phyloP scores from a whole-genome alignment of 2,329 filamentous ascomycete species.

The Monilinia aucupariae region DNA sequence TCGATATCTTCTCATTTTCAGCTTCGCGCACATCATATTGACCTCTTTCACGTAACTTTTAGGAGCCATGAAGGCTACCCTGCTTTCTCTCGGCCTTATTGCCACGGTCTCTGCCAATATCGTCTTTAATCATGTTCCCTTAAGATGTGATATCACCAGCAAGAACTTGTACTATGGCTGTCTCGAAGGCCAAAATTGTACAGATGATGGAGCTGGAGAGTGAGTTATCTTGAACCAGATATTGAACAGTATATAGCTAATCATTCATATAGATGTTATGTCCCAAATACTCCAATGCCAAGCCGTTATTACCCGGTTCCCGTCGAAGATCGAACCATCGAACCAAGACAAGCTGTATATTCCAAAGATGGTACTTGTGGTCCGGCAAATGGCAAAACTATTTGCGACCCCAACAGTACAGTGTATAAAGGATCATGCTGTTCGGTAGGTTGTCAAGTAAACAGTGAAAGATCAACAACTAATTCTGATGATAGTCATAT shows the following conservation, averaged over 20 bases:
- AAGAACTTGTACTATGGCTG: conserved; percentile 32
- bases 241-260: conserved; percentile 3
- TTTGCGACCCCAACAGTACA: conserved; percentile 41
- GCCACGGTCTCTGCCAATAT: conserved; percentile 43
- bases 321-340: conserved; percentile 10
- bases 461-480: conserved; percentile 2
- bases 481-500: conserved; percentile 25
- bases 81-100: conserved; percentile 34
- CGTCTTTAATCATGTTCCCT: conserved; percentile 43
- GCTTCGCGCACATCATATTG: neutral
- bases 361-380: conserved; percentile 38
- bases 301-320: conserved; percentile 6
- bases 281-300: conserved; percentile 16
- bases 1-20: neutral
- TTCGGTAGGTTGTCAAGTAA: conserved; percentile 31
- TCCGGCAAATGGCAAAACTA: conserved; percentile 27
- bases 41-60: conserved; percentile 17
- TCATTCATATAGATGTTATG: conserved; percentile 25
- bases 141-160: conserved; percentile 38
- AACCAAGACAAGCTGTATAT: conserved; percentile 38
- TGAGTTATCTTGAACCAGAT: conserved; percentile 18
- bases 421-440: conserved; percentile 43
- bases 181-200: conserved; percentile 33
- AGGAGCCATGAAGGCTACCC: conserved; percentile 29
- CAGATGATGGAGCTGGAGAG: conserved; percentile 21